Base-by-base conservation (phyloP, 352 stramenopile genomes). In the Blastocystis sp. region DNA sequence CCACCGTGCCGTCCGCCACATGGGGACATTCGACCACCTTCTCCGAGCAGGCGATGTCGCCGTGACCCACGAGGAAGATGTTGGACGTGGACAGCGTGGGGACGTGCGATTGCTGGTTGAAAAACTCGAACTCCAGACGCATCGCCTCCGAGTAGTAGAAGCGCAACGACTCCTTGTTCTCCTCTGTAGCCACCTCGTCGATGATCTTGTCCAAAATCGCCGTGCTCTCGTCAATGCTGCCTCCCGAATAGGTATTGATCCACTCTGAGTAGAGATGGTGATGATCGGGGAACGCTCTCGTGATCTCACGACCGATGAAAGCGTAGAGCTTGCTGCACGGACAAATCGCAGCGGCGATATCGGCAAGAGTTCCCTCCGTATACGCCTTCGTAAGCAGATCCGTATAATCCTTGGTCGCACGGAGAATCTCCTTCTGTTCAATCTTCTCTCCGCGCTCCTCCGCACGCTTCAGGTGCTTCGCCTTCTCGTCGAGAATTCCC, bases 71-170 rank as follows among this genome's bases (percentile, higher is more conserved):
- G 4, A 40, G 4, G n/a, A 81, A 64, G 24, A 85, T 76, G 27
- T 49, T 54, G 44, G 53, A 73, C 4, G 75, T 85, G 0, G 57
- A 48, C n/a, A 75, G 38, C 16, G 75, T 38, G 34, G 36, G 65
- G 21, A 85, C 75, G 44, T 76, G 57, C 2, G 27, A 72, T 42
- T 85, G 75, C 53, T 85, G 75, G 63, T 85, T 72, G 63, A 85
- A 85, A 29, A 85, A 85, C 75, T 85, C 75, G 51, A 76, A 85
- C 27, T 85, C 75, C 44, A 85, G 51, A 85, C 75, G 75, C 53
- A 85, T 85, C 9, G 75, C 75, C 27, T 85, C 75, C 16, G 57
- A 61, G 53, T 73, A 85, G 56, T 85, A 85, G 27, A 76, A 76
- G 8, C 29, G 16, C 36, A 44, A n/a, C 11, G 27, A 54, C 24